Base-by-base conservation (phyloP, 2,329 filamentous ascomycete species). In the Xylariaceae sp. region DNA sequence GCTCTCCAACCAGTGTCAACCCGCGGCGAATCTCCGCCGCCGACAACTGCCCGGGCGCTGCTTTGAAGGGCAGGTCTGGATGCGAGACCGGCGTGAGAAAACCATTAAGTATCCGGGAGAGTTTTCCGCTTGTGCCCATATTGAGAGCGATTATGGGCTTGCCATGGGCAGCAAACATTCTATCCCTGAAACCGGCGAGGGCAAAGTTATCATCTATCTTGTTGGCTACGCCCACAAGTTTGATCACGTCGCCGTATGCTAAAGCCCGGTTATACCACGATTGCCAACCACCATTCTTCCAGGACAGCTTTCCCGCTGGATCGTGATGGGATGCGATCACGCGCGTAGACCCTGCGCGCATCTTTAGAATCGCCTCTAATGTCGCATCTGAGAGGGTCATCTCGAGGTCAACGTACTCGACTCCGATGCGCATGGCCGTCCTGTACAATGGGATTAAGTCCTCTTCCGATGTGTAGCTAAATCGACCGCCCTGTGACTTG, bases 251-350 rank as follows among this genome's bases (percentile, higher is more conserved):
- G 41, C 93, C 94, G 65, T 91, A 90, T 68, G 95, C 89, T 11
- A 97, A 77, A 13, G 93, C 93, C 66, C 85, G 86, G 73, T 97
- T 97, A 78, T 96, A 97, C 73, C 86, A 87, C 23, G 87, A 82
- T 51, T 94, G 86, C 93, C 94, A 99, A 0, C 90, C 91, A n/a
- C 90, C 91, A 63, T 95, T 92, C 60, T 81, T 86, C 94, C 94
- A 99, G 1, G 90, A 93, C 15, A 97, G 77, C 18, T 80, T 78
- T 7, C 88, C 88, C 50, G 82, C 75, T 0, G 92, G 90, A 69
- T 99, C 94, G 70, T 99, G 94, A 70, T 99, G 93, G 0, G 94
- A 99, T 7, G 93, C 92, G 64, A 99, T 96, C 67, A 99, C 89
- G 57, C 86, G 88, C 1, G 91, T 91, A 60, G 82, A 80, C 2